Base-by-base conservation (phyloP, 345 rosid genomes). In the Eucalyptus erythrocorys region DNA sequence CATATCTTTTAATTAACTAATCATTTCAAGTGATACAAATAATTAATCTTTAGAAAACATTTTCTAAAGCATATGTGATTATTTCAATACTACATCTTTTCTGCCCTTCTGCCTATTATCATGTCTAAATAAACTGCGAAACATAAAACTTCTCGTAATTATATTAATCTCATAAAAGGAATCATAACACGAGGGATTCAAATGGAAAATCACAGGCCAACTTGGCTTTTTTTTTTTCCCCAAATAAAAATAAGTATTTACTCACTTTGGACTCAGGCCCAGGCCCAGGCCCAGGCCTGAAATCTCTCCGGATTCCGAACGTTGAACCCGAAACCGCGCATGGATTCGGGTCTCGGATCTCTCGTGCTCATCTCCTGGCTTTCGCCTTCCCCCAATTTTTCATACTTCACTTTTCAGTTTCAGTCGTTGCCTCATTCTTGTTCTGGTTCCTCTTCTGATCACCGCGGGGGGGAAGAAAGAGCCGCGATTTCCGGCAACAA, bases 121-220 rank as follows among this genome's bases (percentile, higher is more conserved):
- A 68, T 1, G 10, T 32, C 4, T 34, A 68, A 68, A 68, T 55
- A 24, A 55, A 55, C 24, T 68, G 24, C 21, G 2, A 34, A 68
- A 34, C 80, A 34, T 68, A 17, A 34, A 13, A 17, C 43, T 68
- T 68, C 80, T 9, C 13, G 0, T 0, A 34, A 68, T 0, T 17
- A 16, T 34, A 17, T 68, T 34, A 34, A 17, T 68, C 42, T 16
- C 42, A 68, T 17, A 9, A 34, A 8, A 68, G 8, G 12, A 34
- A 34, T 19, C 1, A 4, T 68, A 0, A 8, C 0, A 9, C 7
- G 26, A 34, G 43, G 80, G 76, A n/a, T 66, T 66, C 37, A 32
- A 66, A 14, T 66, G 3, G 76, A 15, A 66, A 4, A 3, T 68
- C 80, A 4, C 80, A 9, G 24, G 42, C 43, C 80, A 68, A 34